Evolutionary conservation across 495 filamentous ascomycete genomes (phyloP).

Genomic region (Lophiostoma macrostomum): DNA sequence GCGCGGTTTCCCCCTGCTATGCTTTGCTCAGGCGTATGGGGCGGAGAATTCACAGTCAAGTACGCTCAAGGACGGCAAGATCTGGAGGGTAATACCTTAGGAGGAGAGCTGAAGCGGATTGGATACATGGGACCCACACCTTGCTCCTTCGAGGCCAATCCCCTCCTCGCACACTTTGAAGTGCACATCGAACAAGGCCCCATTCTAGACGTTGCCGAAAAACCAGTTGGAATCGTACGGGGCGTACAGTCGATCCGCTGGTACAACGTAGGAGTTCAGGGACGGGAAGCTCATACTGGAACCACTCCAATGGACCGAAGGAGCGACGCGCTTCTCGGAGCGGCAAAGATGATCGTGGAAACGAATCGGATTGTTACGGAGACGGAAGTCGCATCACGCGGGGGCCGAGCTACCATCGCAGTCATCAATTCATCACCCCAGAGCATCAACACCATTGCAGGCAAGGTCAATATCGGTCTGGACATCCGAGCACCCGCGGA

Average conservation of each 20-base stretch:
- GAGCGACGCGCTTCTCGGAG: constrained; percentile 17
- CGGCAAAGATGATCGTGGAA: constrained; percentile 21
- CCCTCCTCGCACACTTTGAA: constrained; percentile 16
- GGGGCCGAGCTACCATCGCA: constrained; percentile 12
- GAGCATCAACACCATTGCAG: constrained; percentile 17
- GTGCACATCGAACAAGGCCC: constrained; percentile 24
- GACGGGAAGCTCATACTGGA: constrained; percentile 13
- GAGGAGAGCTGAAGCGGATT: constrained; percentile 11
- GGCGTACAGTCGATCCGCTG: constrained; percentile 19
- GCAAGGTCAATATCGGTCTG: constrained; percentile 7
- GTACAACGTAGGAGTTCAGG: constrained; percentile 10
- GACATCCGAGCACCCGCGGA: constrained; percentile 11
- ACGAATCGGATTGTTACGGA: constrained; percentile 13
- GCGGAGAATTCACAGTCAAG: constrained; percentile 1
- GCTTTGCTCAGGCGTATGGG: constrained; percentile 19
- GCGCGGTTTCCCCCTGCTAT: constrained; percentile 15
- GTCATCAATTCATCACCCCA: constrained; percentile 16
- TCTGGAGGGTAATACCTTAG: constrained; percentile 1
- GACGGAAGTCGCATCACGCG: not conserved
- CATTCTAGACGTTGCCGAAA: constrained; percentile 9
- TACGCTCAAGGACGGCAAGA: constrained; percentile 6
- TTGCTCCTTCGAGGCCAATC: constrained; percentile 2
- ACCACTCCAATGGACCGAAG: constrained; percentile 15
- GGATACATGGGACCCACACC: constrained; percentile 8
- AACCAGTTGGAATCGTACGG: constrained; percentile 5